A percentile compares a stretch with the other conserved stretches of the same genome.
Evolutionary conservation across 805 yeast species (phyloP).

Genomic region (Schwanniomyces occidentalis): DNA sequence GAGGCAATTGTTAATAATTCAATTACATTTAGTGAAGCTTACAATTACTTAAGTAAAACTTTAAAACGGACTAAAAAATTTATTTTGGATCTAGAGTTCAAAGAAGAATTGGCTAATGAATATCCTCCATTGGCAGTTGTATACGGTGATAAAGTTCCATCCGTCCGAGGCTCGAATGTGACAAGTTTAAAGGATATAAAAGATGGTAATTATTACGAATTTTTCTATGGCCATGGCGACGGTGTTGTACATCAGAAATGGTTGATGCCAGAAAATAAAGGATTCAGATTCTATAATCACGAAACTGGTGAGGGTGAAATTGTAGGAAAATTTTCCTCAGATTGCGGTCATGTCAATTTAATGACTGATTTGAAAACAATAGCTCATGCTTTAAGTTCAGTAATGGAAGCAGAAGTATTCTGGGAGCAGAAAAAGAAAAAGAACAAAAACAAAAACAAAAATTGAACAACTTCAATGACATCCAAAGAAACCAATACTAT

Average conservation of each 20-base stretch:
- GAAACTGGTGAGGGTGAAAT: slow-evolving; percentile 47
- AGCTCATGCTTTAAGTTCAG: slow-evolving; percentile 67
- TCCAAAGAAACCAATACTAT: too few relatives aligned
- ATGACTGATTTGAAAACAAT: slow-evolving; percentile 73
- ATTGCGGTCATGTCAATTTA: slow-evolving; percentile 76
- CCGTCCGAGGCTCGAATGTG: slow-evolving; percentile 79
- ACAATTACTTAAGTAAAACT: slow-evolving; percentile 62
- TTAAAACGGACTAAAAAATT: slow-evolving; percentile 60
- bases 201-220: slow-evolving; percentile 72
- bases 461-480: too few relatives aligned
- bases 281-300: slow-evolving; percentile 46
- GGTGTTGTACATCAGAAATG: slow-evolving; percentile 86
- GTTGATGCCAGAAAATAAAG: slow-evolving; percentile 75
- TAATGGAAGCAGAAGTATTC: slow-evolving; percentile 56
- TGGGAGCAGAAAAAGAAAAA: slow-evolving; percentile 24
- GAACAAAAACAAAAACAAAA: too few relatives aligned
- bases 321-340: slow-evolving; percentile 63
- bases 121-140: slow-evolving; percentile 87
- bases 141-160: slow-evolving; percentile 80
- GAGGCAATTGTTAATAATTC: slow-evolving; percentile 8
- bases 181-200: slow-evolving; percentile 59
- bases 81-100: slow-evolving; percentile 54
- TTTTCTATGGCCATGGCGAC: slow-evolving; percentile 87
- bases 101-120: slow-evolving; percentile 40
- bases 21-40: slow-evolving; percentile 56